Conservation (phyloP, 225 moss, liverwort and hornwort genomes). For the Polytrichum commune region DNA sequence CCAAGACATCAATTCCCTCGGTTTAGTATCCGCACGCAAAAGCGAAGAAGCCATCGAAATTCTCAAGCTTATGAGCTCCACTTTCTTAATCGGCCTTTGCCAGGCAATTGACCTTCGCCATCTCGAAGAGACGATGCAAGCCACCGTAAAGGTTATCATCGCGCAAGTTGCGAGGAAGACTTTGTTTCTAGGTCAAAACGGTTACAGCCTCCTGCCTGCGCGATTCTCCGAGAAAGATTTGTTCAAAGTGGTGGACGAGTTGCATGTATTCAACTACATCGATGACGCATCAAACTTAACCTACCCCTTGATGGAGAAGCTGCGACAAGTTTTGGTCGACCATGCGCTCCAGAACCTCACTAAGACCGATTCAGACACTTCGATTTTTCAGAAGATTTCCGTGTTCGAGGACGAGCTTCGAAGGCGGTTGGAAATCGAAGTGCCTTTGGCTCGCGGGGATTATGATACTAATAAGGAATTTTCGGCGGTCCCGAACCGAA, state of each 20-base stretch:
- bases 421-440: constrained; percentile 16
- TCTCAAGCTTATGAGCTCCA: constrained; percentile 44
- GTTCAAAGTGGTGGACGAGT: constrained; percentile 53
- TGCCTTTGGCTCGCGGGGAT: constrained; percentile 20
- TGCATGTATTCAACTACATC: constrained; percentile 59
- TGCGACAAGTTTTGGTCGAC: constrained; percentile 50
- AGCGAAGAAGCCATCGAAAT: constrained; percentile 36
- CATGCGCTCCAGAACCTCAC: constrained; percentile 33
- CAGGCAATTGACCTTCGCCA: constrained; percentile 59
- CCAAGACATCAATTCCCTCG: constrained; percentile 51
- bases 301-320: constrained; percentile 62
- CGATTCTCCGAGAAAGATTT: constrained; percentile 56
- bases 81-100: constrained; percentile 31
- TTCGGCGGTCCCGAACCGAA: constrained; percentile 36
- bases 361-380: constrained; percentile 11
- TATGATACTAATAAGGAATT: constrained; percentile 38
- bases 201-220: constrained; percentile 12
- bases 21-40: constrained; percentile 54
- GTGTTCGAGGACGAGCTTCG: constrained; percentile 53
- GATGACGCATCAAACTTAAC: constrained; percentile 54
- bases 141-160: constrained; percentile 46
- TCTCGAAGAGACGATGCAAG: constrained; percentile 62
- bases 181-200: constrained; percentile 23
- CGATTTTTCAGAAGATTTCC: constrained; percentile 30
- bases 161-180: constrained; percentile 53